Conservation (phyloP, 768 basidiomycete species). For the Lactifluus echinatus region DNA sequence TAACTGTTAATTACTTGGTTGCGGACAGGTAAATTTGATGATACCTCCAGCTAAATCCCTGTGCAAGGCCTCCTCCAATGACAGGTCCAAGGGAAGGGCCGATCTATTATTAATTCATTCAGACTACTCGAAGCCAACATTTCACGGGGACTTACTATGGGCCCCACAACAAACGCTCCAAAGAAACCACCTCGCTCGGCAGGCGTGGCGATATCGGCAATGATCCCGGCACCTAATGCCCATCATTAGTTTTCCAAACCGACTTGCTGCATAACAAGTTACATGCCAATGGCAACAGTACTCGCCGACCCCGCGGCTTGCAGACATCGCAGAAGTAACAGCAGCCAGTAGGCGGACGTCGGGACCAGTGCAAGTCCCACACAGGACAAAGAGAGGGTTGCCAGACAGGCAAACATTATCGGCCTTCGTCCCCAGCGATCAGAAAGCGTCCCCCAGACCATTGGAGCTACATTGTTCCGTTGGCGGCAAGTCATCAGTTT, state of each 20-base stretch:
- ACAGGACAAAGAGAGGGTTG: slow-evolving; percentile 57
- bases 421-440: slow-evolving; percentile 58
- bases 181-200: slow-evolving; percentile 69
- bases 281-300: slow-evolving; percentile 60
- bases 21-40: background rate
- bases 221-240: slow-evolving; percentile 57
- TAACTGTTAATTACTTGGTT: background rate
- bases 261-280: background rate
- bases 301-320: slow-evolving; percentile 77
- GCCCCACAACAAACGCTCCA: slow-evolving; percentile 57
- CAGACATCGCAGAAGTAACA: slow-evolving; percentile 70
- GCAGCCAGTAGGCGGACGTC: slow-evolving; percentile 61
- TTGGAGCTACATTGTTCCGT: slow-evolving; percentile 29
- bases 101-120: slow-evolving; percentile 18
- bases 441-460: slow-evolving; percentile 60
- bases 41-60: slow-evolving; percentile 28
- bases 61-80: slow-evolving; percentile 38
- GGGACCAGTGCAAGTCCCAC: slow-evolving; percentile 50
- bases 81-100: slow-evolving; percentile 35
- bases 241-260: background rate
- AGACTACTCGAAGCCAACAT: background rate
- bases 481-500: background rate
- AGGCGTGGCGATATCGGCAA: slow-evolving; percentile 68
- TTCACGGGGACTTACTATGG: slow-evolving; percentile 41
- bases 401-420: slow-evolving; percentile 52